A percentile compares a stretch with the other conserved stretches of the same genome.
Evolutionary conservation across 1,284 basidiomycete species (phyloP).

Genomic region (Coriolopsis trogii): DNA sequence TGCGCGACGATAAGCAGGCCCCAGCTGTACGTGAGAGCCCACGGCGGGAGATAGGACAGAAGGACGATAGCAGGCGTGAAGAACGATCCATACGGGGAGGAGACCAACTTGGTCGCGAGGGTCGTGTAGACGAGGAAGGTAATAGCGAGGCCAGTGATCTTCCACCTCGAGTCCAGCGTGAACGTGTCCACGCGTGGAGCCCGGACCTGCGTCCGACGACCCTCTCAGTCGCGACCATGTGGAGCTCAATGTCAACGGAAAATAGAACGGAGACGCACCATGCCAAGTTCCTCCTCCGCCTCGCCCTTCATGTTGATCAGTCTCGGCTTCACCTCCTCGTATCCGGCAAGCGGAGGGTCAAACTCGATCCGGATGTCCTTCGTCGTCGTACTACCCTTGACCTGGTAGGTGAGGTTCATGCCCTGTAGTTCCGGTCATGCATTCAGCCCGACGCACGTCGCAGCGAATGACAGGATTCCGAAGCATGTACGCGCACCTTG

Average conservation of each 20-base stretch:
- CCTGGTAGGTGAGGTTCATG: constrained; percentile 68
- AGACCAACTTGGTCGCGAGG: constrained; percentile 37
- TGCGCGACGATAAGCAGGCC: constrained; percentile 41
- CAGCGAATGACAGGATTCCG: background rate
- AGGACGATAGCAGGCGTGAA: constrained; percentile 24
- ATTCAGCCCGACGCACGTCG: background rate
- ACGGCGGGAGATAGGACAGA: constrained; percentile 21
- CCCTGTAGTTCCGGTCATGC: constrained; percentile 42
- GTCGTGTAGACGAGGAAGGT: constrained; percentile 43
- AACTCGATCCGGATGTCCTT: constrained; percentile 59
- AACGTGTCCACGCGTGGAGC: constrained; percentile 64
- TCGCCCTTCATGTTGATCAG: constrained; percentile 73
- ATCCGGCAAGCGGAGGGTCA: constrained; percentile 69
- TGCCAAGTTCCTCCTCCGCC: constrained; percentile 73
- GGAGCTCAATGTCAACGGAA: background rate
- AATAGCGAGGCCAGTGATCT: constrained; percentile 28
- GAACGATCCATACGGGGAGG: constrained; percentile 19
- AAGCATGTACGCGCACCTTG: constrained; percentile 47
- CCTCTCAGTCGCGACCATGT: background rate
- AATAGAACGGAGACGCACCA: constrained; percentile 48
- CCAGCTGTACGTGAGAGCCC: constrained; percentile 36
- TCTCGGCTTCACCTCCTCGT: constrained; percentile 80
- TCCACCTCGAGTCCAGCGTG: constrained; percentile 41
- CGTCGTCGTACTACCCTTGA: constrained; percentile 44
- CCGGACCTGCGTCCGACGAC: constrained; percentile 52